Evolutionary conservation across 768 basidiomycete species (phyloP).

Genomic region (Pulveroboletus sp.): DNA sequence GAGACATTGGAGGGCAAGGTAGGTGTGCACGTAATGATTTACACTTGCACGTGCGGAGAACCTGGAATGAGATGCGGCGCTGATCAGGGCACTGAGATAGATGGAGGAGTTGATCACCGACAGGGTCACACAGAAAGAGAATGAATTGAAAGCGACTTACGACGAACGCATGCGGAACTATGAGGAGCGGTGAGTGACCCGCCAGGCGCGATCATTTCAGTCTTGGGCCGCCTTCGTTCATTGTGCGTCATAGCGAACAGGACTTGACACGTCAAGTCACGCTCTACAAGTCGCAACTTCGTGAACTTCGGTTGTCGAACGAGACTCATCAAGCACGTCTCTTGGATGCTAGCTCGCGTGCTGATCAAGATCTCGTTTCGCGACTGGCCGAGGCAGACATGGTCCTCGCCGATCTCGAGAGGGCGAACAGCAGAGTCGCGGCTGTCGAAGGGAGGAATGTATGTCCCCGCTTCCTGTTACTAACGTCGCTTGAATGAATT

Average conservation of each 20-base stretch:
- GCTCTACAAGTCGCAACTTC: constrained; percentile 83
- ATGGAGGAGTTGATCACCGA: constrained; percentile 95
- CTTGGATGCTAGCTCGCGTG: constrained; percentile 83
- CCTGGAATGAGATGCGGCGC: neutral
- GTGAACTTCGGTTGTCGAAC: constrained; percentile 85
- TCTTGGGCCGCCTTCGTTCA: neutral
- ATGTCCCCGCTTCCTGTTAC: constrained; percentile 17
- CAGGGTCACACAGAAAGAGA: constrained; percentile 87
- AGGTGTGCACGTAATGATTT: constrained; percentile 9
- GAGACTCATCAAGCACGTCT: constrained; percentile 92
- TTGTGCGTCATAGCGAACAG: constrained; percentile 61
- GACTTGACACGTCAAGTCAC: constrained; percentile 89
- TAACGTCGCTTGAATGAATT: neutral
- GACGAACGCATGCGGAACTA: constrained; percentile 96
- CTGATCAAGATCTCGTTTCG: constrained; percentile 90
- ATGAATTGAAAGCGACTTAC: constrained; percentile 93
- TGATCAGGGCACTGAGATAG: constrained; percentile 36
- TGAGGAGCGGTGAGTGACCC: constrained; percentile 72
- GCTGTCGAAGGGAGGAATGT: constrained; percentile 93
- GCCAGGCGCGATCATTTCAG: neutral
- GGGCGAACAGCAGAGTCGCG: constrained; percentile 91
- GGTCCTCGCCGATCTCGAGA: constrained; percentile 88
- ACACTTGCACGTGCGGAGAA: neutral
- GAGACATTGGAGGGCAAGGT: constrained; percentile 85
- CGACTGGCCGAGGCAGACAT: constrained; percentile 93